A percentile compares a stretch with the other conserved stretches of the same genome.
Evolutionary conservation across 2,329 filamentous ascomycete genomes (phyloP).

Genomic region (Botryotinia calthae): DNA sequence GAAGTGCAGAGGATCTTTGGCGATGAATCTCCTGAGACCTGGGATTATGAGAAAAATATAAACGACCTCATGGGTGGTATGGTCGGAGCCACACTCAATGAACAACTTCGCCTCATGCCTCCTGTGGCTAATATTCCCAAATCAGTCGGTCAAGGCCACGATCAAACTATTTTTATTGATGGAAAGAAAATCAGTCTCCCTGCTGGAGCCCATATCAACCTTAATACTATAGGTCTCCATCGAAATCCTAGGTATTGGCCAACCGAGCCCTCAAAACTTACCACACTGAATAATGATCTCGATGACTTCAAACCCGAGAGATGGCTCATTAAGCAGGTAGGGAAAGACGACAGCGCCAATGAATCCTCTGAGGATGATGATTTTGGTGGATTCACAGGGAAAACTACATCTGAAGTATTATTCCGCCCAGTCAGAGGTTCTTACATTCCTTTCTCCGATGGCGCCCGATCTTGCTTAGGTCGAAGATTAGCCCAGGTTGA

Average conservation of each 20-base stretch:
- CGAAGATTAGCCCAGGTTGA: slow-evolving; percentile 41
- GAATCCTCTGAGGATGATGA: slow-evolving; percentile 21
- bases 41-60: slow-evolving; percentile 69
- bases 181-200: slow-evolving; percentile 28
- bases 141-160: slow-evolving; percentile 47
- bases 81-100: slow-evolving; percentile 73
- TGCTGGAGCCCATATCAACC: slow-evolving; percentile 43
- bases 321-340: slow-evolving; percentile 59
- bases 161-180: slow-evolving; percentile 52
- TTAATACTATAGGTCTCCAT: slow-evolving; percentile 47
- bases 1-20: slow-evolving; percentile 67
- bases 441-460: slow-evolving; percentile 41
- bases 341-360: slow-evolving; percentile 45
- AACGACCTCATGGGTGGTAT: slow-evolving; percentile 65
- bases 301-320: slow-evolving; percentile 54
- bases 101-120: slow-evolving; percentile 70
- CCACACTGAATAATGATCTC: slow-evolving; percentile 52
- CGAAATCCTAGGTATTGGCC: slow-evolving; percentile 58
- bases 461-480: slow-evolving; percentile 42
- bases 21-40: slow-evolving; percentile 55
- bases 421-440: slow-evolving; percentile 36
- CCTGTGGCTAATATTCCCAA: slow-evolving; percentile 73
- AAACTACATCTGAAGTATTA: slow-evolving; percentile 25
- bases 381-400: slow-evolving; percentile 21
- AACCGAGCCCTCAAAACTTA: slow-evolving; percentile 48